Conservation (phyloP, 352 stramenopile species). For the Pythium diclinum region DNA sequence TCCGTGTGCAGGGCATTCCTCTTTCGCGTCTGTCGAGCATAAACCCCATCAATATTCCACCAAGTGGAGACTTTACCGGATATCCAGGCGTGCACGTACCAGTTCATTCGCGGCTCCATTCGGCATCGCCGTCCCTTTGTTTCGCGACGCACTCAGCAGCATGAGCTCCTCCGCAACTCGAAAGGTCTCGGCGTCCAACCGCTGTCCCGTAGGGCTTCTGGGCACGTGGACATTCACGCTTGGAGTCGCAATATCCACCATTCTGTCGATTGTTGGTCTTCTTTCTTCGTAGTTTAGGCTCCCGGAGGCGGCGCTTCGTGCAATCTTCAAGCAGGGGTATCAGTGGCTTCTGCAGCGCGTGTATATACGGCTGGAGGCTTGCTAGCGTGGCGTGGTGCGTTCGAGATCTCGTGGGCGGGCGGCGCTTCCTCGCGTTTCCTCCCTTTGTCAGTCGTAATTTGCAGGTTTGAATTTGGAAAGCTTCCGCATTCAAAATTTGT, state of each 20-base stretch:
- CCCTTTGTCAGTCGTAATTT: conserved; percentile 22
- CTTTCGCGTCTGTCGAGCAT: background rate
- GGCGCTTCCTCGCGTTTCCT: conserved; percentile 32
- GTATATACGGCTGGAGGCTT: background rate
- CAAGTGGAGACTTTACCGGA: background rate
- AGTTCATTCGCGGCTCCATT: background rate
- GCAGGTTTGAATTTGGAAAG: conserved; percentile 41
- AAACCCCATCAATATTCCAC: background rate
- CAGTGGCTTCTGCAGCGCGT: background rate
- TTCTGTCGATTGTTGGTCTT: background rate
- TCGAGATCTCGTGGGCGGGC: background rate
- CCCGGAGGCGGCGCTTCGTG: background rate
- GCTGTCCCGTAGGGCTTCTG: background rate
- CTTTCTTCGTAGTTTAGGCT: background rate
- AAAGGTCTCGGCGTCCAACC: conserved; percentile 60
- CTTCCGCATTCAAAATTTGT: conserved; percentile 33
- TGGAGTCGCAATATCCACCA: conserved; percentile 31
- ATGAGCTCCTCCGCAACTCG: conserved; percentile 76
- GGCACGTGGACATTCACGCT: conserved; percentile 7
- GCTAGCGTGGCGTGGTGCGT: background rate
- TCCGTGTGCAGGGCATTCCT: background rate
- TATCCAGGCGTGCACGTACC: background rate
- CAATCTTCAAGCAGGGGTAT: background rate
- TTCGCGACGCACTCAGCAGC: conserved; percentile 48
- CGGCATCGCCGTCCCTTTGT: background rate